These are phyloP conservation scores for Pezicula radicicola DNA, from an alignment of 2,329 filamentous ascomycete species.

Conservation along the genomic window DNA sequence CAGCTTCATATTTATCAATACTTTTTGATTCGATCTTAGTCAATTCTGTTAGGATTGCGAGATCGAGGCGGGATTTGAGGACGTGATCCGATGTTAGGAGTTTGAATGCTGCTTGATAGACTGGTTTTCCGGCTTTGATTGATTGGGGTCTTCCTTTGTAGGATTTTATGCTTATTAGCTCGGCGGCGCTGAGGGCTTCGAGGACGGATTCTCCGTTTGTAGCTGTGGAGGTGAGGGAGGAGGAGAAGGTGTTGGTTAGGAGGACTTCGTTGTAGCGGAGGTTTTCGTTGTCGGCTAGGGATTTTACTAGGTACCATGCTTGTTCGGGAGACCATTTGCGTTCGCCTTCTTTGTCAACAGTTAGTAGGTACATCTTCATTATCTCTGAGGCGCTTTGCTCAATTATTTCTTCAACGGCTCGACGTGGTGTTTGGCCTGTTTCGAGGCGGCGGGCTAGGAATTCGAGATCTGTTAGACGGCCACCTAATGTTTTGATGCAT, in stretches of 20 bases:
- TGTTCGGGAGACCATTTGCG: slow-evolving; percentile 79
- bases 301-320: slow-evolving; percentile 84
- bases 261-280: slow-evolving; percentile 86
- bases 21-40: slow-evolving; percentile 68
- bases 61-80: slow-evolving; percentile 69
- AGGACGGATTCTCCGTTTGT: slow-evolving; percentile 71
- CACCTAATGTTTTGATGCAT: slow-evolving; percentile 80
- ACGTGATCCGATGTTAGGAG: slow-evolving; percentile 69
- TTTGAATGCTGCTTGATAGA: slow-evolving; percentile 81
- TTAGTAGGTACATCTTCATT: slow-evolving; percentile 85
- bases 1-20: slow-evolving; percentile 76
- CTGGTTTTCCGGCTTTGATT: slow-evolving; percentile 79
- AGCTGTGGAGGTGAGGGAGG: slow-evolving; percentile 43
- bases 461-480: slow-evolving; percentile 92
- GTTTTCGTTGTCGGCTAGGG: slow-evolving; percentile 63
- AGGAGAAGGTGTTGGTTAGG: slow-evolving; percentile 71
- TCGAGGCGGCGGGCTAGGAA: slow-evolving; percentile 89
- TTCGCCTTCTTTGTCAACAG: slow-evolving; percentile 36
- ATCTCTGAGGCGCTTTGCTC: slow-evolving; percentile 87
- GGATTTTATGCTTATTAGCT: slow-evolving; percentile 76
- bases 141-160: slow-evolving; percentile 72
- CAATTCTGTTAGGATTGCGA: slow-evolving; percentile 66
- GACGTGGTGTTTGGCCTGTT: slow-evolving; percentile 76
- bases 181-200: slow-evolving; percentile 76
- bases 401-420: slow-evolving; percentile 85